Evolutionary conservation across 495 filamentous ascomycete genomes (phyloP).

Genomic region (Penicillium longicatenatum): DNA sequence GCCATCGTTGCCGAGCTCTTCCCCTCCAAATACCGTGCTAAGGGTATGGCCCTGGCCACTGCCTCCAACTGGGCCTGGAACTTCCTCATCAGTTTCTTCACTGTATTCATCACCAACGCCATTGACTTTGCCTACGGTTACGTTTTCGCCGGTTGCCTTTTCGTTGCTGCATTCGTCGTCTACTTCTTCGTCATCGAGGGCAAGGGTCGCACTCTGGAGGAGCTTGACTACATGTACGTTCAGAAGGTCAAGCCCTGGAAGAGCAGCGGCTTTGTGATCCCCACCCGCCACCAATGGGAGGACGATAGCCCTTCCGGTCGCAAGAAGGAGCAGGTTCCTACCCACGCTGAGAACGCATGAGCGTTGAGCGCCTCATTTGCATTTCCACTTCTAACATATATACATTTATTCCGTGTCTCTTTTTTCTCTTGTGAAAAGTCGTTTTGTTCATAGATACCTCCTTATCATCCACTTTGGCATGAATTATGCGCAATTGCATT

Average conservation of each 20-base stretch:
- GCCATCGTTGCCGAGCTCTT: constrained; percentile 77
- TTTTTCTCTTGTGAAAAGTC: constrained; percentile 4
- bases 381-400: neutral
- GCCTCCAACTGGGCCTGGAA: constrained; percentile 87
- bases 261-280: constrained; percentile 49
- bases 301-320: constrained; percentile 18
- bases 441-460: constrained; percentile 2
- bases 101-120: constrained; percentile 64
- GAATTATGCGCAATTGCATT: constrained; percentile 7
- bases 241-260: constrained; percentile 63
- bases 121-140: constrained; percentile 77
- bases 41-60: constrained; percentile 72
- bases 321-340: constrained; percentile 27
- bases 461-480: constrained; percentile 1
- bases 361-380: neutral
- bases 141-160: constrained; percentile 70
- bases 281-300: constrained; percentile 21
- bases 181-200: constrained; percentile 76
- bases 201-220: constrained; percentile 64
- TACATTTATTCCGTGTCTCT: constrained; percentile 10
- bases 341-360: constrained; percentile 38
- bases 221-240: constrained; percentile 82
- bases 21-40: constrained; percentile 71
- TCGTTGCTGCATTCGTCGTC: constrained; percentile 58
- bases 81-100: constrained; percentile 79